phyloP scores from a whole-genome alignment of 345 rosid genomes.

The Arabis hirsuta region DNA sequence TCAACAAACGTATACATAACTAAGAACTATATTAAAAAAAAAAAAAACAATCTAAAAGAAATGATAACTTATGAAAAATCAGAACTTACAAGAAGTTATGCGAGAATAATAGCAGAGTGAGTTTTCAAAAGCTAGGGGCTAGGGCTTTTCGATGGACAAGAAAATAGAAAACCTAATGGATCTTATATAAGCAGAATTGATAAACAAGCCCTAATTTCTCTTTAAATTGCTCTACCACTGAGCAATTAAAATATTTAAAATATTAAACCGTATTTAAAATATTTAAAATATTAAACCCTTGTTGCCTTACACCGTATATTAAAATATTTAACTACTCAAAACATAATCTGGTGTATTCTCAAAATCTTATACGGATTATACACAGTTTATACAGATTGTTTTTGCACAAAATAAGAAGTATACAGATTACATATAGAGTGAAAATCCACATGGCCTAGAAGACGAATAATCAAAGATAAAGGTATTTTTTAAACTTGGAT shows the following conservation, averaged over 20 bases:
- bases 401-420: not conserved
- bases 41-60: no score
- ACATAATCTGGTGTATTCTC: no score
- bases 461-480: not conserved
- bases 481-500: conserved; percentile 37
- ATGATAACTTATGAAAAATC: no score
- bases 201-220: not conserved
- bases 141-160: not conserved
- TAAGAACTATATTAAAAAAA: no score
- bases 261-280: no score
- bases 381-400: no score
- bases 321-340: no score
- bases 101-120: not conserved
- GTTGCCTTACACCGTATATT: not conserved
- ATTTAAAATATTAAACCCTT: no score
- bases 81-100: not conserved
- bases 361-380: no score
- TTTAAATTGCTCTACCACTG: conserved; percentile 77
- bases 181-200: not conserved
- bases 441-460: not conserved
- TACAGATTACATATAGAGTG: not conserved
- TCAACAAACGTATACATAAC: no score
- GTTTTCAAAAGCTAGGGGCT: no score
- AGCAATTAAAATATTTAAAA: conserved; percentile 43
- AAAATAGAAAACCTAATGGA: no score